phyloP scores from a whole-genome alignment of 805 yeast species.

The Teunomyces stri region DNA sequence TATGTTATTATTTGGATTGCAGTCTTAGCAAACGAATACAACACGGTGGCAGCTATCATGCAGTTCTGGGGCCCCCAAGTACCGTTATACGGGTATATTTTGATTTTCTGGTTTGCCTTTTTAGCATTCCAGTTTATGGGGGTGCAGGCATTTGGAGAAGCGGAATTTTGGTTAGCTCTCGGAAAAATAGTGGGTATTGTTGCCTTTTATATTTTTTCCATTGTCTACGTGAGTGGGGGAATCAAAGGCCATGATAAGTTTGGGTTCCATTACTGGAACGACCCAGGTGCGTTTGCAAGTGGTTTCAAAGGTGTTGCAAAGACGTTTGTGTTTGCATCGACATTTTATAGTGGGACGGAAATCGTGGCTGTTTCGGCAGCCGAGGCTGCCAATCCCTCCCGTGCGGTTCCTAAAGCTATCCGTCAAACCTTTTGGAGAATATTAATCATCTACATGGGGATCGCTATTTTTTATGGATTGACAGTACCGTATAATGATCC shows the following conservation, averaged over 20 bases:
- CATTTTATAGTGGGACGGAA: constrained; percentile 60
- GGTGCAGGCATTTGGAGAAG: constrained; percentile 55
- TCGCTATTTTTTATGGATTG: constrained; percentile 56
- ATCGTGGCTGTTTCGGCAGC: constrained; percentile 59
- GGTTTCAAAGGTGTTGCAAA: constrained; percentile 57
- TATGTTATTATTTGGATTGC: constrained; percentile 58
- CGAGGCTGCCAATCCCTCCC: constrained; percentile 57
- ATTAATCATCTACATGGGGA: constrained; percentile 49
- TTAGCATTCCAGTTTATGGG: constrained; percentile 50
- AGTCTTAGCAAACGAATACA: constrained; percentile 53
- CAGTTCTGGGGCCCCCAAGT: constrained; percentile 50
- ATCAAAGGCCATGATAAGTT: constrained; percentile 34
- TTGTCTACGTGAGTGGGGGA: constrained; percentile 46
- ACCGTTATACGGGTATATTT: constrained; percentile 54
- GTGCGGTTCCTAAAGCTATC: constrained; percentile 57
- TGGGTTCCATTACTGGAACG: constrained; percentile 43
- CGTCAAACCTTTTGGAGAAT: constrained; percentile 56
- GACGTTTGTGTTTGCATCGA: constrained; percentile 58
- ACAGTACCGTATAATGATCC: constrained; percentile 58
- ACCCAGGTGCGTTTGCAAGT: constrained; percentile 41
- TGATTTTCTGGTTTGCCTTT: constrained; percentile 52
- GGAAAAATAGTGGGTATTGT: constrained; percentile 46
- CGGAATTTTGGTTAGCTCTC: constrained; percentile 53
- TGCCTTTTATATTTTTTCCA: constrained; percentile 52
- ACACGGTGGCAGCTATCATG: constrained; percentile 49